Base-by-base conservation (phyloP, 495 filamentous ascomycete genomes). In the Bacidia gigantensis region DNA sequence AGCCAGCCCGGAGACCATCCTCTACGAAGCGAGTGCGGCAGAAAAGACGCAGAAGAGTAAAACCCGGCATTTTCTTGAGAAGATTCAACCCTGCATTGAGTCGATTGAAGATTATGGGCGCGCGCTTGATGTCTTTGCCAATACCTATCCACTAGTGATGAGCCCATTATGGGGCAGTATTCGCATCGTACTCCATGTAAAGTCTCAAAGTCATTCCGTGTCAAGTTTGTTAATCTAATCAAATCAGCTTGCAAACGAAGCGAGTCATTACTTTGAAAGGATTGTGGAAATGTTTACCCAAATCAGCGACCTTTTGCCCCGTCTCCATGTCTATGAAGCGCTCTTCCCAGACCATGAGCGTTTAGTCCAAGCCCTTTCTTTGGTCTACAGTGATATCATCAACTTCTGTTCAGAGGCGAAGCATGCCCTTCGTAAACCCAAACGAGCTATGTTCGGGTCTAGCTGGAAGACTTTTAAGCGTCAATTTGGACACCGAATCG, bases 151-250 rank as follows among this genome's bases (percentile, higher is more conserved):
- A 11, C 32, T 62, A 2, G 58, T 67, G 7, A 42, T 72, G 25
- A 56, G 60, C n/a, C 67, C 69, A 5, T 53, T 72, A 14, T 72
- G 69, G 70, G 70, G 68, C 0, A 65, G 67, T 21, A 49, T 72
- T 20, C 43, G 68, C 24, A 60, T 73, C 11, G 46, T 72, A 18
- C 52, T 73, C 2, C 62, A 67, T 40, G 59, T 67, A 26, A 23
- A 23, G 12, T 11, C 0, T 42, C 12, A 32, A 17, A 3, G 0
- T 41, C 1, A 23, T 22, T 2, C 14, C 22, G 11, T 2, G 10
- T 3, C 0, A 3, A n/a, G n/a, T n/a, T 24, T 1, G n/a, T 17
- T 12, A 20, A 23, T n/a, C 14, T n/a, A n/a, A 22, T 14, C 11
- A 11, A 0, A n/a, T n/a, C 40, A 60, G 60, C 49, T 65, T 24